Evolutionary conservation across 768 basidiomycete species (phyloP).

Genomic region (Tephrocybe rancida): DNA sequence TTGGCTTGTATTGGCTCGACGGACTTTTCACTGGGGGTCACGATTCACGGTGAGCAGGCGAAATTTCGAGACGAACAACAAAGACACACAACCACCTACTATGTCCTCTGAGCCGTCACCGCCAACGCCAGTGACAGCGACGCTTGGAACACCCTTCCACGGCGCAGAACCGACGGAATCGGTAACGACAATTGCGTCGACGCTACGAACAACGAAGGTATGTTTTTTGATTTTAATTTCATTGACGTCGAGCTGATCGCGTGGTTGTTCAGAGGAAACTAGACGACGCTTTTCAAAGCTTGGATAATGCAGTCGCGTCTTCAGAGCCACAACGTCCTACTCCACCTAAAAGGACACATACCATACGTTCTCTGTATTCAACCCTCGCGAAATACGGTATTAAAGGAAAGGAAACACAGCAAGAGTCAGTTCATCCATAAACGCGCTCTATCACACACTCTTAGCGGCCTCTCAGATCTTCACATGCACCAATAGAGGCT

Average conservation of each 20-base stretch:
- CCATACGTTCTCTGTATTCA: conserved; percentile 68
- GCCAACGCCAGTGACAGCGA: neutral
- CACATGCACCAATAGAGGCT: conserved; percentile 9
- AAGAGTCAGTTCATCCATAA: conserved; percentile 21
- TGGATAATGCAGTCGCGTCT: conserved; percentile 65
- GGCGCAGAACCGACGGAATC: neutral
- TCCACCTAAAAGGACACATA: conserved; percentile 55
- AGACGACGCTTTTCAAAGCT: conserved; percentile 73
- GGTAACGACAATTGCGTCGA: neutral
- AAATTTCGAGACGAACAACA: no score
- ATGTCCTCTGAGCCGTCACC: conserved; percentile 3
- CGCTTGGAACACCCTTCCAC: conserved; percentile 1
- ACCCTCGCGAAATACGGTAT: conserved; percentile 80
- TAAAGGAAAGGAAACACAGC: conserved; percentile 47
- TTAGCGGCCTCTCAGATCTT: neutral
- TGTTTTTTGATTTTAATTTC: neutral
- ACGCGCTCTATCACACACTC: conserved; percentile 6
- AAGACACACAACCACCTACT: conserved; percentile 6
- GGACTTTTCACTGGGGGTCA: no score
- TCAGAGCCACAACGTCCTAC: conserved; percentile 37
- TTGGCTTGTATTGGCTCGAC: no score
- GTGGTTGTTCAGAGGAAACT: conserved; percentile 65
- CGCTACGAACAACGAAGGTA: conserved; percentile 18
- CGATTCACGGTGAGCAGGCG: neutral
- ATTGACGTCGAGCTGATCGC: neutral